Conservation (phyloP, 176 grass and related monocot species). For the Zizania latifolia region DNA sequence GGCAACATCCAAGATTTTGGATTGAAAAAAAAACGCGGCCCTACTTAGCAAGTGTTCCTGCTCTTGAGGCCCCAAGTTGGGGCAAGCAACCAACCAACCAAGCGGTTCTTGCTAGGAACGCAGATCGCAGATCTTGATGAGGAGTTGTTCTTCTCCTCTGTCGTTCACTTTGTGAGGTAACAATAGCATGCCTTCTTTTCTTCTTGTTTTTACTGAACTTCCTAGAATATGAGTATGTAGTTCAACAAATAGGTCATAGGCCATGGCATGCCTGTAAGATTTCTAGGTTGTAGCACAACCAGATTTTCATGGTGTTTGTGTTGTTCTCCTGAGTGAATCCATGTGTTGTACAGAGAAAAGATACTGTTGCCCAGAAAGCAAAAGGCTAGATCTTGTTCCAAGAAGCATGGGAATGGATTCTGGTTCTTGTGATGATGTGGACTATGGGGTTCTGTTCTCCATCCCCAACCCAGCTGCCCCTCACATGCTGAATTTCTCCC, state of each 20-base stretch:
- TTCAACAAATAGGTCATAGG: background rate
- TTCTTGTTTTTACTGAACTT: background rate
- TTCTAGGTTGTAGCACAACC: background rate
- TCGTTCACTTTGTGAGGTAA: background rate
- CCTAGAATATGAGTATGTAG: background rate
- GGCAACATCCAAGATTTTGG: background rate
- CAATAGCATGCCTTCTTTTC: no score
- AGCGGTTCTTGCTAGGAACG: background rate
- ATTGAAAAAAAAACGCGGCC: background rate
- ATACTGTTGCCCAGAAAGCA: background rate
- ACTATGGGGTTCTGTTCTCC: slow-evolving; percentile 18
- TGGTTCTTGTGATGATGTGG: slow-evolving; percentile 2
- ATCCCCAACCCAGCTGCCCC: background rate
- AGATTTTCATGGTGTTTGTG: background rate
- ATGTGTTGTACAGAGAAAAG: background rate
- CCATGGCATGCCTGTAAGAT: background rate
- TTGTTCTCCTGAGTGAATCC: background rate
- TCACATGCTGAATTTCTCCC: slow-evolving; percentile 23
- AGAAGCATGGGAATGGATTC: background rate
- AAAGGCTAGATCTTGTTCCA: background rate
- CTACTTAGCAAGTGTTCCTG: background rate
- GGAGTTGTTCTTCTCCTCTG: background rate
- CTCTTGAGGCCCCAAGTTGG: background rate
- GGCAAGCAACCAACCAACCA: background rate
- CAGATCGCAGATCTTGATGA: slow-evolving; percentile 4